phyloP scores from a whole-genome alignment of 495 filamentous ascomycete species.

The Hypoxylon crocopeplum region DNA sequence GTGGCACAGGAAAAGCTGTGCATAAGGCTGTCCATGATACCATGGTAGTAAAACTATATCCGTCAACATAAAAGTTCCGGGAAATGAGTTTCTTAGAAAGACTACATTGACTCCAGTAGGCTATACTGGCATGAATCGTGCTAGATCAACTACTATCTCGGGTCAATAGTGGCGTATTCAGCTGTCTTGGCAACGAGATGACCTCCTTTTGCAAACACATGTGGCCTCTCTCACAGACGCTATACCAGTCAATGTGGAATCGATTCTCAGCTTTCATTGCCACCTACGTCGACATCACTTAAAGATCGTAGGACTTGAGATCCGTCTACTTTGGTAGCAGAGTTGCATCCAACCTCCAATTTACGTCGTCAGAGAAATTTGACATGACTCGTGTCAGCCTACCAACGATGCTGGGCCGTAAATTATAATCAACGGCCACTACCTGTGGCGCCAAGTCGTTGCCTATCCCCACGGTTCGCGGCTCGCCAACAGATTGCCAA shows the following conservation, averaged over 20 bases:
- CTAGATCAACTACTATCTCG: neutral
- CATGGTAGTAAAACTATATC: conserved; percentile 15
- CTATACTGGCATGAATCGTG: neutral
- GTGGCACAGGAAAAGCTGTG: conserved; percentile 22
- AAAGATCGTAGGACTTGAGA: no score
- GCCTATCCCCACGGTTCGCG: conserved; percentile 14
- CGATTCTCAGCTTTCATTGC: no score
- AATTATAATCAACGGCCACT: no score
- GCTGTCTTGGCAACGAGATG: no score
- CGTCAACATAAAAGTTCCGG: no score
- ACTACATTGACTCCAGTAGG: no score
- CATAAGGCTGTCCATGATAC: conserved; percentile 25
- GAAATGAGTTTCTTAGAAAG: no score
- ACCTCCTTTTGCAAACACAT: no score
- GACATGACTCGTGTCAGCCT: neutral
- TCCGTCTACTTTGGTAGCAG: no score
- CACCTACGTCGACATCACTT: conserved; percentile 24
- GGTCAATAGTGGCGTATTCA: no score
- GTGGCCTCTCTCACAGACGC: no score
- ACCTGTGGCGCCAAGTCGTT: conserved; percentile 11
- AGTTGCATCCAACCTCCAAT: conserved; percentile 13
- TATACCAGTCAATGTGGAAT: no score
- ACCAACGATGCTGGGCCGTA: neutral
- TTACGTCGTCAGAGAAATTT: conserved; percentile 1
- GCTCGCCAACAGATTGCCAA: conserved; percentile 8